Evolutionary conservation across 2,329 filamentous ascomycete genomes (phyloP).

Genomic region (Drechmeria coniospora): DNA sequence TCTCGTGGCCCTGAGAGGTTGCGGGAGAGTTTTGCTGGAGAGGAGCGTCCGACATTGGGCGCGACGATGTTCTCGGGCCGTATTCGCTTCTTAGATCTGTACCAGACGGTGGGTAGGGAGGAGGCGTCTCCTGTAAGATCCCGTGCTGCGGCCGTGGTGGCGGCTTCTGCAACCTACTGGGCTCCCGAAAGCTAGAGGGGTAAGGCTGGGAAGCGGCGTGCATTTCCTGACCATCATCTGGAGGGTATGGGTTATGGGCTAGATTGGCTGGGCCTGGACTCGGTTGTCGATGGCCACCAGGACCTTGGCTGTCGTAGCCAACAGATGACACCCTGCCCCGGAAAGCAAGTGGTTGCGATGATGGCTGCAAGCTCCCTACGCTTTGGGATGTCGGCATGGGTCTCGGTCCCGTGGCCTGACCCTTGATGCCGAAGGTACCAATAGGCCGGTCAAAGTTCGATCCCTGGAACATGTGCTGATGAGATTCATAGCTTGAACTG

Average conservation of each 20-base stretch:
- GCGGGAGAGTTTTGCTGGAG: slow-evolving; percentile 6
- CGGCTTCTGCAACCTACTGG: slow-evolving; percentile 15
- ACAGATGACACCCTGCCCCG: slow-evolving; percentile 27
- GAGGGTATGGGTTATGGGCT: slow-evolving; percentile 6
- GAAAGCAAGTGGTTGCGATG: slow-evolving; percentile 12
- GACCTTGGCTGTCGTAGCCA: slow-evolving; percentile 28
- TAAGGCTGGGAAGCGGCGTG: slow-evolving; percentile 13
- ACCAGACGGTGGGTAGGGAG: slow-evolving; percentile 6
- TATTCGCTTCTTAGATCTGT: slow-evolving; percentile 19
- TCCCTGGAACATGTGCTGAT: slow-evolving; percentile 32
- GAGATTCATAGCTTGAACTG: slow-evolving; percentile 27
- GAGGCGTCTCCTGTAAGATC: background rate
- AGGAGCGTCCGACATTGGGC: slow-evolving; percentile 8
- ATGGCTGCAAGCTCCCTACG: slow-evolving; percentile 29
- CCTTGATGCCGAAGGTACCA: slow-evolving; percentile 40
- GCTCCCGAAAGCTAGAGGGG: slow-evolving; percentile 14
- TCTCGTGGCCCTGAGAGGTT: slow-evolving; percentile 10
- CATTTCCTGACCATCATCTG: slow-evolving; percentile 7
- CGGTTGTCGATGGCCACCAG: slow-evolving; percentile 23
- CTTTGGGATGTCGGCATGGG: slow-evolving; percentile 28
- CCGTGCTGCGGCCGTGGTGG: slow-evolving; percentile 6
- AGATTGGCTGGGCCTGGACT: slow-evolving; percentile 18
- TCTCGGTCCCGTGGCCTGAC: slow-evolving; percentile 18
- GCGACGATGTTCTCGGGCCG: slow-evolving; percentile 19
- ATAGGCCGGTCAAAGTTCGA: slow-evolving; percentile 32